phyloP scores from a whole-genome alignment of 208 protist genomes.

The Leishmania mexicana region DNA sequence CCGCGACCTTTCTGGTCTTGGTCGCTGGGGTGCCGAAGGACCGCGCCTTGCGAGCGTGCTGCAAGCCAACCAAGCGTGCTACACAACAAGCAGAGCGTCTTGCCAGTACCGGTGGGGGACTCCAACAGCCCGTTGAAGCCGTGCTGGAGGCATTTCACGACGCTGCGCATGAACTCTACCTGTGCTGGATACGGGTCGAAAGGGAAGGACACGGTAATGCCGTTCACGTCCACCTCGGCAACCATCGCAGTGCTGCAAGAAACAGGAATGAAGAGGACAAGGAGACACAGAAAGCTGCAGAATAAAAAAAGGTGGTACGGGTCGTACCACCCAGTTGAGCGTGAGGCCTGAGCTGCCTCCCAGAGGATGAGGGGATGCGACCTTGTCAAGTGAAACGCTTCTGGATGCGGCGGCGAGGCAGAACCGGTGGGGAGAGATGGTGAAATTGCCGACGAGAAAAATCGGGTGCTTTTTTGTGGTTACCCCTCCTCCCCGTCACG shows the following conservation, averaged over 20 bases:
- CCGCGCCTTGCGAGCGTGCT: slow-evolving; percentile 2
- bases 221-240: slow-evolving; percentile 44
- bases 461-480: neutral
- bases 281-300: neutral
- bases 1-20: neutral
- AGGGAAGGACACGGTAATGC: slow-evolving; percentile 85
- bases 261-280: neutral
- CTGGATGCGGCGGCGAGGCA: neutral
- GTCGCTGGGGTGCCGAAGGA: slow-evolving; percentile 7
- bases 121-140: slow-evolving; percentile 95
- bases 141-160: slow-evolving; percentile 87
- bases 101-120: slow-evolving; percentile 98
- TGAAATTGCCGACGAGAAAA: neutral
- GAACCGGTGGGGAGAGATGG: neutral
- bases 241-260: slow-evolving; percentile 20
- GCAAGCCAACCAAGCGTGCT: slow-evolving; percentile 91
- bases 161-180: slow-evolving; percentile 94
- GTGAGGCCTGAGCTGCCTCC: neutral
- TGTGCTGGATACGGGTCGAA: slow-evolving; percentile 94
- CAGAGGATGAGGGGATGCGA: neutral
- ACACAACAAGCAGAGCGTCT: slow-evolving; percentile 98
- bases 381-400: neutral
- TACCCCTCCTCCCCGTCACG: neutral
- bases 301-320: neutral
- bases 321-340: neutral